Percentiles rank a stretch among this genome's conserved stretches.
These are phyloP conservation scores for Crithidia bombi DNA, from an alignment of 208 protist species.

Conservation along the genomic window DNA sequence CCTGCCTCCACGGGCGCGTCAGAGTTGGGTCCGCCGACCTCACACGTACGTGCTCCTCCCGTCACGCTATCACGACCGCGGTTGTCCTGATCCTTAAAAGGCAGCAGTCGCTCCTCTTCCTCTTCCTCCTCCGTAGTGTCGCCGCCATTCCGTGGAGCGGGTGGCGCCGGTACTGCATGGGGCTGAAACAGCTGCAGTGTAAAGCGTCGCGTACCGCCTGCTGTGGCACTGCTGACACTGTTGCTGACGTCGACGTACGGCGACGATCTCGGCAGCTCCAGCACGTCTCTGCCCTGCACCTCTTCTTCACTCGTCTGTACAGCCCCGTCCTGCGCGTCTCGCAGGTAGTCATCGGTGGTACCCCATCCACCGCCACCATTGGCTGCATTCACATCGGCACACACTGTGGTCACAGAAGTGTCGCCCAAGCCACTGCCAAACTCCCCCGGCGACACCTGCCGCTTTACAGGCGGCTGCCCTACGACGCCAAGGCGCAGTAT, in stretches of 20 bases:
- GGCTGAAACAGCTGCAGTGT: background rate
- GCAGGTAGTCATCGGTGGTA: background rate
- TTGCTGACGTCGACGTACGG: background rate
- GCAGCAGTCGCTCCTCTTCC: background rate
- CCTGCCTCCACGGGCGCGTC: too few relatives aligned
- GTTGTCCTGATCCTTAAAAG: background rate
- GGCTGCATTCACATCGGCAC: too few relatives aligned
- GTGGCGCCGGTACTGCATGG: background rate
- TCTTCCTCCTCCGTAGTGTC: background rate
- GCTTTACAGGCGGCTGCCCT: background rate
- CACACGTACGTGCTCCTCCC: background rate
- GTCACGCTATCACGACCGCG: background rate
- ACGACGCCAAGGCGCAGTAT: slow-evolving; percentile 2
- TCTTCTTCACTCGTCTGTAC: background rate
- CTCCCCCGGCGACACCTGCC: background rate
- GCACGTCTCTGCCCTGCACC: background rate
- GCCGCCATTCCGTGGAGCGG: background rate
- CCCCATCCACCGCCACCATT: too few relatives aligned
- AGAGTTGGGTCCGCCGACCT: too few relatives aligned
- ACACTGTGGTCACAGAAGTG: too few relatives aligned
- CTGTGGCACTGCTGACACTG: background rate
- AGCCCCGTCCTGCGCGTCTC: background rate
- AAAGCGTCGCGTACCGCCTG: background rate
- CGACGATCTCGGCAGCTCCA: background rate
- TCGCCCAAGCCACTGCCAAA: too few relatives aligned